Percentiles rank a stretch among this genome's conserved stretches.
Evolutionary conservation across 129 eudicot species (phyloP).

Genomic region (Tagetes erecta): DNA sequence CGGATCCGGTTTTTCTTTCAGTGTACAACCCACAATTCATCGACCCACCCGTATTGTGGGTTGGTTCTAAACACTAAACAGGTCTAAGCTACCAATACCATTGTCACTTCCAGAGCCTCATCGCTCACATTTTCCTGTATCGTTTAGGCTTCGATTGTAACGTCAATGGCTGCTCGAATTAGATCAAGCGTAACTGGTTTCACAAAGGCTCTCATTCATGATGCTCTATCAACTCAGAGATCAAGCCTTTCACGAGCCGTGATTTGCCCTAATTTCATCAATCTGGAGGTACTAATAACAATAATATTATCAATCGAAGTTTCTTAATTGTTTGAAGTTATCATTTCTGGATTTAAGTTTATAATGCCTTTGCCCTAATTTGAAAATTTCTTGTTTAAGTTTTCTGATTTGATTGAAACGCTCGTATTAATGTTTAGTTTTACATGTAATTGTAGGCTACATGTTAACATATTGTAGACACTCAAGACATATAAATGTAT

Average conservation of each 20-base stretch:
- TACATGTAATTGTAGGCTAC: background rate
- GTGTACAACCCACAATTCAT: too few species aligned
- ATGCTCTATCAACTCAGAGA: constrained; percentile 38
- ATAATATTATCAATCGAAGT: background rate
- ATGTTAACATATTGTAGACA: too few species aligned
- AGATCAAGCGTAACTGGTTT: constrained; percentile 54
- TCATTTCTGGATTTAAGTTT: background rate
- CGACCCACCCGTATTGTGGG: background rate
- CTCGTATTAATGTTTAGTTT: background rate
- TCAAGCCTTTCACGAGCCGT: constrained; percentile 39
- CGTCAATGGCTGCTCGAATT: constrained; percentile 57
- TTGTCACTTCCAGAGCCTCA: constrained; percentile 6
- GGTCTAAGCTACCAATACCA: constrained; percentile 2
- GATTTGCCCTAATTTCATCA: constrained; percentile 40
- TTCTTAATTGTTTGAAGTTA: too few species aligned
- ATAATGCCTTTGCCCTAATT: background rate
- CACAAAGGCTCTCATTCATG: constrained; percentile 36
- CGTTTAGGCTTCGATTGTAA: constrained; percentile 31
- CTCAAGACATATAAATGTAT: too few species aligned
- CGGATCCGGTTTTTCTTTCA: too few species aligned
- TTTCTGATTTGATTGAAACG: background rate
- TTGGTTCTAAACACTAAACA: background rate
- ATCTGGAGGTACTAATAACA: constrained; percentile 38
- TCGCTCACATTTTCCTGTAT: background rate
- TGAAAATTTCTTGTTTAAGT: constrained; percentile 11